Percentiles rank a stretch among this genome's conserved stretches.
phyloP scores from a whole-genome alignment of 768 basidiomycete genomes.

The Fomitopsis pulvina region DNA sequence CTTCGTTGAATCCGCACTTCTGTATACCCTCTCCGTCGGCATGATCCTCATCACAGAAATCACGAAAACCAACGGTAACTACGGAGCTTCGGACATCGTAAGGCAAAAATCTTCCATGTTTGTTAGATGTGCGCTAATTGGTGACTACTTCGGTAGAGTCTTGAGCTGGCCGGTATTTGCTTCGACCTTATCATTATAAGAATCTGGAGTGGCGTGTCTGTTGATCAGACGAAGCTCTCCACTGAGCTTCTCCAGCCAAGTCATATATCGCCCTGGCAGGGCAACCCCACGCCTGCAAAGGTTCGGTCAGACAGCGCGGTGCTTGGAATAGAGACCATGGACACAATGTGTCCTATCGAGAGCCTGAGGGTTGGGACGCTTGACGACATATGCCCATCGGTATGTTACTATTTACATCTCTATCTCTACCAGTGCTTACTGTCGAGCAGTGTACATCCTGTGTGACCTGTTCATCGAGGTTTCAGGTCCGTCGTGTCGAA shows the following conservation, averaged over 20 bases:
- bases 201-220: background rate
- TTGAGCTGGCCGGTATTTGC: background rate
- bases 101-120: too few species aligned
- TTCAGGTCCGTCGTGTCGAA: too few species aligned
- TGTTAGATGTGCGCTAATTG: background rate
- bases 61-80: background rate
- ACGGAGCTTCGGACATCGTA: background rate
- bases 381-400: too few species aligned
- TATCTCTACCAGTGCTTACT: too few species aligned
- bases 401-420: too few species aligned
- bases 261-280: too few species aligned
- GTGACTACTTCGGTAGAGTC: background rate
- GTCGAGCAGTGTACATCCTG: too few species aligned
- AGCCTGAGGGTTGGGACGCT: too few species aligned
- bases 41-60: background rate
- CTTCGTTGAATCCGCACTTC: slow-evolving; percentile 1
- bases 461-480: too few species aligned
- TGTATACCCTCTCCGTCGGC: slow-evolving; percentile 1
- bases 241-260: background rate
- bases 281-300: background rate
- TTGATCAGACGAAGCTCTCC: background rate
- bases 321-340: too few species aligned
- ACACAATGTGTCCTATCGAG: too few species aligned
- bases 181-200: slow-evolving; percentile 2
- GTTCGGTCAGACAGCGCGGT: too few species aligned